phyloP scores from a whole-genome alignment of 1,284 basidiomycete genomes.

The Mycena sp. region DNA sequence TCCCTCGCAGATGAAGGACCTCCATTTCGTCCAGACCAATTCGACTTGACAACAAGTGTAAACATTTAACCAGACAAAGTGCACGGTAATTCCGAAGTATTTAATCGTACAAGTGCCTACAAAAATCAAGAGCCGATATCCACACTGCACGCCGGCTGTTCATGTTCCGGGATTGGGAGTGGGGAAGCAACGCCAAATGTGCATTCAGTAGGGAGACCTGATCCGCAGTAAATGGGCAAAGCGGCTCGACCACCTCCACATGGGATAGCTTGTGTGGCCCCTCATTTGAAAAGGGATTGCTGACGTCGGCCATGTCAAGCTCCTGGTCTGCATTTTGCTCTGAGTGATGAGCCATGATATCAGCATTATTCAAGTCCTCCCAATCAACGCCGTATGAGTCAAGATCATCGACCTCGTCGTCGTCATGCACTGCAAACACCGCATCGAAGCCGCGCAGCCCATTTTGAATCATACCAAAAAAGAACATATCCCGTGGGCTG shows the following conservation, averaged over 20 bases:
- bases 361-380: background rate
- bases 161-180: conserved; percentile 3
- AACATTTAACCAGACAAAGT: too few relatives aligned
- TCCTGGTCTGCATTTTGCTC: background rate
- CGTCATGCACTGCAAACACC: background rate
- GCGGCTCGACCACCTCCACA: background rate
- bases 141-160: conserved; percentile 1
- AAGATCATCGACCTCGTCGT: conserved; percentile 1
- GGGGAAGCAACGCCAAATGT: background rate
- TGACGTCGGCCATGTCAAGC: background rate
- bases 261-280: background rate
- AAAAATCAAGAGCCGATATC: too few relatives aligned
- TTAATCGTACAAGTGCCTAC: too few relatives aligned
- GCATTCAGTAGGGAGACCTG: background rate
- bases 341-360: conserved; percentile 10
- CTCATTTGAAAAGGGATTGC: conserved; percentile 8
- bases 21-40: too few relatives aligned
- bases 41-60: too few relatives aligned
- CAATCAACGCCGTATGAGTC: conserved; percentile 10
- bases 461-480: too few relatives aligned
- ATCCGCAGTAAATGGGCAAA: background rate
- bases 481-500: too few relatives aligned
- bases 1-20: too few relatives aligned
- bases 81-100: too few relatives aligned
- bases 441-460: conserved; percentile 2